These are phyloP conservation scores for Chaetomium strumarium DNA, from an alignment of 2,329 filamentous ascomycete genomes.

Conservation along the genomic window DNA sequence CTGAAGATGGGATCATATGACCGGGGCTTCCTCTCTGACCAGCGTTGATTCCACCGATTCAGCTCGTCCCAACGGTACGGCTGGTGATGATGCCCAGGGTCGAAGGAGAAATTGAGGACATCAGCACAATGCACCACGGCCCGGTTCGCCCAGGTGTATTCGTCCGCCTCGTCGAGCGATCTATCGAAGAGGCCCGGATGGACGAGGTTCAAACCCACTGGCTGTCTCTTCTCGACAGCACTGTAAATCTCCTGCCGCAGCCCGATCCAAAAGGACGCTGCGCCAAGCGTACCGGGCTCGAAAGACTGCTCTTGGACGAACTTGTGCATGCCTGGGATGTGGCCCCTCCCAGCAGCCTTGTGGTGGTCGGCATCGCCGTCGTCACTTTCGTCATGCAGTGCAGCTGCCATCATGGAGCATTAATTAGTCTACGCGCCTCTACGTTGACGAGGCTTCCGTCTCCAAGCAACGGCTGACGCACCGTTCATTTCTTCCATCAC, in stretches of 20 bases:
- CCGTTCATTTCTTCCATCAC: slow-evolving; percentile 51
- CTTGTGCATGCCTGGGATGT: slow-evolving; percentile 40
- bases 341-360: slow-evolving; percentile 38
- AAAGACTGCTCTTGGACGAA: slow-evolving; percentile 38
- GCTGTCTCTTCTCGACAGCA: slow-evolving; percentile 43
- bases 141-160: slow-evolving; percentile 55
- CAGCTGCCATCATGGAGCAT: background rate
- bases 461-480: slow-evolving; percentile 4
- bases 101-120: slow-evolving; percentile 58
- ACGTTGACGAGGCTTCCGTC: background rate
- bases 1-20: slow-evolving; percentile 52
- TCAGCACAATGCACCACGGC: slow-evolving; percentile 58
- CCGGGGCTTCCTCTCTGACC: slow-evolving; percentile 41
- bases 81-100: slow-evolving; percentile 30
- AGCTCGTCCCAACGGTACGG: slow-evolving; percentile 39
- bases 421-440: background rate
- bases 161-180: slow-evolving; percentile 40
- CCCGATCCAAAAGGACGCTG: slow-evolving; percentile 53
- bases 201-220: slow-evolving; percentile 44
- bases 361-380: background rate
- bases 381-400: background rate
- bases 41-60: slow-evolving; percentile 39
- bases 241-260: slow-evolving; percentile 55
- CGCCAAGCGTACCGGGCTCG: slow-evolving; percentile 38
- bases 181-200: slow-evolving; percentile 45